Evolutionary conservation across 495 filamentous ascomycete species (phyloP).

Genomic region (Aspergillus bridgeri): DNA sequence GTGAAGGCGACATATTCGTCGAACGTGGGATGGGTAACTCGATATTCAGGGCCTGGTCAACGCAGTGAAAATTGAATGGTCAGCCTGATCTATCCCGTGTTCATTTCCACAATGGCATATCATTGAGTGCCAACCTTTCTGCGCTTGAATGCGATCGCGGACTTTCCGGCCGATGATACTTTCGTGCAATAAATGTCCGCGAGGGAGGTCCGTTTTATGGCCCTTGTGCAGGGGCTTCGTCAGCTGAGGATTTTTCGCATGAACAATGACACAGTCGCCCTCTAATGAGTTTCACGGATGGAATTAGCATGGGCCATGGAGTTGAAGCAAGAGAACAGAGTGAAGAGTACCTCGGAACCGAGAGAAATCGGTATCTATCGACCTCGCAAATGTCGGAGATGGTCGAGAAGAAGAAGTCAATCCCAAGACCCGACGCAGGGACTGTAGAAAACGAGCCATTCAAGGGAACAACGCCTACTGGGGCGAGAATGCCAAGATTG

Average conservation of each 20-base stretch:
- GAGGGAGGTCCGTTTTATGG: constrained; percentile 43
- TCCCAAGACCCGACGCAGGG: constrained; percentile 35
- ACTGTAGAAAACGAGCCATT: constrained; percentile 42
- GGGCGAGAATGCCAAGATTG: neutral
- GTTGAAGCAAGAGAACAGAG: neutral
- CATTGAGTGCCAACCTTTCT: constrained; percentile 33
- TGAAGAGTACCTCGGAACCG: neutral
- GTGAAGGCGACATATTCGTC: constrained; percentile 66
- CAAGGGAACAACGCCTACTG: neutral
- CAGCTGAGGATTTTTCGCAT: constrained; percentile 47
- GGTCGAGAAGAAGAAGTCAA: constrained; percentile 14
- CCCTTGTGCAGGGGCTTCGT: constrained; percentile 46
- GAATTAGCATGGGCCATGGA: neutral
- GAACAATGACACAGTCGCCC: constrained; percentile 57
- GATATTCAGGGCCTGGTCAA: constrained; percentile 40
- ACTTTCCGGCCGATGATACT: constrained; percentile 61
- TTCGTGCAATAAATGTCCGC: constrained; percentile 52
- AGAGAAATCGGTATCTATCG: constrained; percentile 40
- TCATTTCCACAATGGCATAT: neutral
- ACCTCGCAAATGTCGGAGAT: constrained; percentile 17
- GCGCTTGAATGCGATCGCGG: constrained; percentile 52
- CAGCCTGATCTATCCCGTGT: neutral
- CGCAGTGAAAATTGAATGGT: neutral
- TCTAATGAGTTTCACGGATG: constrained; percentile 29
- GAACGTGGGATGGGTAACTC: constrained; percentile 60